Evolutionary conservation across 2,329 filamentous ascomycete species (phyloP).

Genomic region (Bipolaris victoriae): DNA sequence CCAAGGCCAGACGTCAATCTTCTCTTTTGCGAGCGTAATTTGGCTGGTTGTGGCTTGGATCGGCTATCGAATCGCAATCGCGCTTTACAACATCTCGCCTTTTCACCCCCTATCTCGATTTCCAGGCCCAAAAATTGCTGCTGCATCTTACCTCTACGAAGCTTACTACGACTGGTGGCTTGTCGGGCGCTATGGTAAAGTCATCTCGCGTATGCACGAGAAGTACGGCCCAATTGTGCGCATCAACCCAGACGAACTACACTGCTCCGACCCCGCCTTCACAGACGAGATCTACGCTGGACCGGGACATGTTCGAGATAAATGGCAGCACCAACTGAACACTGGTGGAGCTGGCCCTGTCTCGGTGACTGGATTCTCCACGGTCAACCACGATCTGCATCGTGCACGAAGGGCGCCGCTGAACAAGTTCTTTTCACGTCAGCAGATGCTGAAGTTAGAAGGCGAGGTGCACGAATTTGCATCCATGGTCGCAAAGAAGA

Average conservation of each 20-base stretch:
- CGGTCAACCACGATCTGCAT: constrained; percentile 42
- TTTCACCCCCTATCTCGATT: constrained; percentile 33
- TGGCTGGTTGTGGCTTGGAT: constrained; percentile 29
- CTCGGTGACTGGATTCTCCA: constrained; percentile 34
- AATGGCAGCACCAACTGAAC: constrained; percentile 34
- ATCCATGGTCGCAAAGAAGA: constrained; percentile 22
- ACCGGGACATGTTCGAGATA: constrained; percentile 28
- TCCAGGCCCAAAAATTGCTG: constrained; percentile 40
- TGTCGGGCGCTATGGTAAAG: constrained; percentile 42
- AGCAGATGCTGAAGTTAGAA: constrained; percentile 37
- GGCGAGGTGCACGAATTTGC: constrained; percentile 30
- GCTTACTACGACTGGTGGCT: constrained; percentile 39
- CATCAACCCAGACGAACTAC: constrained; percentile 44
- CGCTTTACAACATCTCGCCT: constrained; percentile 34
- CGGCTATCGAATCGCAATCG: constrained; percentile 24
- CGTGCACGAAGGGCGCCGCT: constrained; percentile 39
- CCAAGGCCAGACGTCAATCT: constrained; percentile 14
- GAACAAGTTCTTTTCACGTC: constrained; percentile 47
- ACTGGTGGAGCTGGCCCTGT: constrained; percentile 36
- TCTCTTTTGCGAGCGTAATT: constrained; percentile 19
- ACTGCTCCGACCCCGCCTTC: constrained; percentile 41
- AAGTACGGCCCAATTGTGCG: constrained; percentile 39
- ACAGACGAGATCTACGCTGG: constrained; percentile 44
- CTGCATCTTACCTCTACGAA: constrained; percentile 36
- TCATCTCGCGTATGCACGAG: constrained; percentile 44